These are phyloP conservation scores for Arthrobotrys pseudoclavata DNA, from an alignment of 2,329 filamentous ascomycete species.

Conservation along the genomic window DNA sequence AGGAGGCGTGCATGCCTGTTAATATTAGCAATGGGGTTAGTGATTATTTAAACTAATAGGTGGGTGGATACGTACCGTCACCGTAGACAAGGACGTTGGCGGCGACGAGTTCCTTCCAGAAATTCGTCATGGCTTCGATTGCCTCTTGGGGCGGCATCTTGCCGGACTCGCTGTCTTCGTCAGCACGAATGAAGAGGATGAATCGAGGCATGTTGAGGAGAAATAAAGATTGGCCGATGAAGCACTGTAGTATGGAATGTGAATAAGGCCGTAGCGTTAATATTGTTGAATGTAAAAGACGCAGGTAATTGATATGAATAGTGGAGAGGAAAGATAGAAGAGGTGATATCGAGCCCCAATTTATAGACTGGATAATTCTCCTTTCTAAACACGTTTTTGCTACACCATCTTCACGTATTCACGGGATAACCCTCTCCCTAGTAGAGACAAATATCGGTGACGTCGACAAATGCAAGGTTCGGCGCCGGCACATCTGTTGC, in stretches of 20 bases:
- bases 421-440: slow-evolving; percentile 6
- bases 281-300: no score
- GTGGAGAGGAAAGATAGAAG: not conserved
- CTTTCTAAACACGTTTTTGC: not conserved
- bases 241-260: no score
- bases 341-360: not conserved
- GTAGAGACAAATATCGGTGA: not conserved
- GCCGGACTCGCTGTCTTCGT: slow-evolving; percentile 48
- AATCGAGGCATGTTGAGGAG: slow-evolving; percentile 40
- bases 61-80: slow-evolving; percentile 23
- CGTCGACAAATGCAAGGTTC: not conserved
- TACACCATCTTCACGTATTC: not conserved
- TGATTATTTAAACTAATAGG: not conserved
- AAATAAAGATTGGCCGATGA: no score
- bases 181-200: slow-evolving; percentile 49
- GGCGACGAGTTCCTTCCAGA: slow-evolving; percentile 38
- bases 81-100: slow-evolving; percentile 48
- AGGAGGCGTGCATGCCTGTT: slow-evolving; percentile 55
- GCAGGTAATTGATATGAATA: no score
- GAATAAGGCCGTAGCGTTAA: no score
- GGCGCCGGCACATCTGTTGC: not conserved
- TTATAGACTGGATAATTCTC: slow-evolving; percentile 11
- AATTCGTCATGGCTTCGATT: slow-evolving; percentile 50
- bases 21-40: not conserved
- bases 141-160: slow-evolving; percentile 52